Base-by-base conservation (phyloP, 2,329 filamentous ascomycete species). In the Sporothrix luriei region DNA sequence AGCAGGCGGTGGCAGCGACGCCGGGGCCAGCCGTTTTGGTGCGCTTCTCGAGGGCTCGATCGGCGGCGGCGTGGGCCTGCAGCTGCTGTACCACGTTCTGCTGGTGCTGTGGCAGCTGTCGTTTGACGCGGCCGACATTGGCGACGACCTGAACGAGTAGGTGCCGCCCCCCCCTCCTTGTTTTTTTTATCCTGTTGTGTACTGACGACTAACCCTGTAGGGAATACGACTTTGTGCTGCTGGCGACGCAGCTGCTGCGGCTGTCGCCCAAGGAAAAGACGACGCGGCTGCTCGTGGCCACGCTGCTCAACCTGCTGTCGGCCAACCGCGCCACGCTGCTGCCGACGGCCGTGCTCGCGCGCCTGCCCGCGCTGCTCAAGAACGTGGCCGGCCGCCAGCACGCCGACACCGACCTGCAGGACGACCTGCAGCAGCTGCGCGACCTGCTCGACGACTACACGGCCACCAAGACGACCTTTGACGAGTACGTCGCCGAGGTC, bases 231-330 rank as follows among this genome's bases (percentile, higher is more conserved):
- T 90, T 98, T 74, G 86, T 98, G 73, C 86, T 93, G 61, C 87
- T 98, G 57, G 97, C 97, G 79, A 93, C 92, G n/a, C 91, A 96
- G 74, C 89, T 99, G 49, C 85, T 99, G 69, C 91, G 93, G 68
- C 84, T 97, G 54, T 98, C 95, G 2, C 94, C 94, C 57, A 99
- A 99, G 80, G 95, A 98, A 79, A 99, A 99, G 84, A 98, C 94
- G 1, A 98, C 94, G 0, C 90, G 95, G 40, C 86, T 99, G 68
- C 87, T 97, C 59, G 85, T 98, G 57, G 93, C 93, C 11, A 97
- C 94, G 9, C 86, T 99, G 52, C 87, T 91, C 78, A 98, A 97
- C 80, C 88, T 99, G 57, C 87, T 97, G 49, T 82, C 83, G 57
- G 82, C 84, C 71, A 90, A 92, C 84, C 79, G 87, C 81, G 82